Conservation (phyloP, 1,139 yeast species). For the Diutina sp. region DNA sequence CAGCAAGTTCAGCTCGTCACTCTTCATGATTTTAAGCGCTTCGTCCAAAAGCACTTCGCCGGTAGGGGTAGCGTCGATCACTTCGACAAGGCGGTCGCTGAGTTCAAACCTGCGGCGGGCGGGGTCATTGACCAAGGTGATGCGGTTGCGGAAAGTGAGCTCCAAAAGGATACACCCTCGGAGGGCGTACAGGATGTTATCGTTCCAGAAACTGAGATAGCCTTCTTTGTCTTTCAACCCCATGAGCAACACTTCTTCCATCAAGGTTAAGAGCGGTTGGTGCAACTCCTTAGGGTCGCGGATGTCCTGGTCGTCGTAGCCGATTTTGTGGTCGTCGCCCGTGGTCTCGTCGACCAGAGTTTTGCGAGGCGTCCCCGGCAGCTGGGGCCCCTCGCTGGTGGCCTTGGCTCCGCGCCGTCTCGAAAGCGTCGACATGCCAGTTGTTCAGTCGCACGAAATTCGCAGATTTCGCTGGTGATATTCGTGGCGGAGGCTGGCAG, state of each 20-base stretch:
- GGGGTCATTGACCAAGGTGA: slow-evolving; percentile 83
- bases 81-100: slow-evolving; percentile 79
- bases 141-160: slow-evolving; percentile 80
- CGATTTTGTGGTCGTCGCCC: slow-evolving; percentile 44
- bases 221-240: slow-evolving; percentile 96
- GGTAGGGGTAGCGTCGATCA: slow-evolving; percentile 72
- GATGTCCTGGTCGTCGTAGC: slow-evolving; percentile 70
- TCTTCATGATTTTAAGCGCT: slow-evolving; percentile 79
- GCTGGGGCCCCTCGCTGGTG: slow-evolving; percentile 1
- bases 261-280: slow-evolving; percentile 68
- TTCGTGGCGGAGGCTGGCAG: no score
- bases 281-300: slow-evolving; percentile 32
- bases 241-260: slow-evolving; percentile 90
- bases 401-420: background rate
- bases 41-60: slow-evolving; percentile 95
- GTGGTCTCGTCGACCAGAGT: background rate
- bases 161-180: slow-evolving; percentile 92
- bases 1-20: slow-evolving; percentile 66
- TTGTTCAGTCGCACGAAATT: slow-evolving; percentile 1
- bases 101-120: slow-evolving; percentile 85
- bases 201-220: slow-evolving; percentile 94
- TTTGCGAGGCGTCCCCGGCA: background rate
- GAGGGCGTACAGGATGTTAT: slow-evolving; percentile 87
- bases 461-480: background rate
- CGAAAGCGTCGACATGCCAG: slow-evolving; percentile 2